These are phyloP conservation scores for Diaporthe longicolla DNA, from an alignment of 2,329 filamentous ascomycete genomes.

Conservation along the genomic window DNA sequence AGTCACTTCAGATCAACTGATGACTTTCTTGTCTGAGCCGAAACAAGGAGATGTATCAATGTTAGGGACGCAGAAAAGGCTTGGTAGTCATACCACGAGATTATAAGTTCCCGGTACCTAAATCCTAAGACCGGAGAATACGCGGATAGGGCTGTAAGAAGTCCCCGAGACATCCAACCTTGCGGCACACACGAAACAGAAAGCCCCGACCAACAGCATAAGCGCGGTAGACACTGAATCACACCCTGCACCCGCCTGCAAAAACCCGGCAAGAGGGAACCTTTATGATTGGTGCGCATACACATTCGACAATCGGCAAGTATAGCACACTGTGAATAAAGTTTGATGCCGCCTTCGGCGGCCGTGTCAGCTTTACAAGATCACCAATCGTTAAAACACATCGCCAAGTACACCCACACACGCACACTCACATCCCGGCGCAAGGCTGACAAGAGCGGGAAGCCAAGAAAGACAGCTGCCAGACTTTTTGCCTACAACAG, in stretches of 20 bases:
- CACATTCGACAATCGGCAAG: background rate
- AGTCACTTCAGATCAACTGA: background rate
- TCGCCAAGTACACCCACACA: background rate
- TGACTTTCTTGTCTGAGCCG: background rate
- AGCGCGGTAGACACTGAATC: background rate
- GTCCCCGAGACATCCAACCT: background rate
- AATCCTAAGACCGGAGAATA: no score
- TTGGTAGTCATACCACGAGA: background rate
- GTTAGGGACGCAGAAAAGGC: background rate
- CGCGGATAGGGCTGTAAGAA: background rate
- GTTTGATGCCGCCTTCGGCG: background rate
- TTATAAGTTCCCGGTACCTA: background rate
- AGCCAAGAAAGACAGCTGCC: background rate
- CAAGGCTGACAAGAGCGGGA: slow-evolving; percentile 1
- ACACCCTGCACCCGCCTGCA: background rate
- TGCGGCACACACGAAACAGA: slow-evolving; percentile 10
- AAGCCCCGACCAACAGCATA: background rate
- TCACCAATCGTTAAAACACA: background rate
- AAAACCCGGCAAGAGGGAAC: background rate
- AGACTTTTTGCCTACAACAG: background rate
- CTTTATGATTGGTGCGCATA: background rate
- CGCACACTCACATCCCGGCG: background rate
- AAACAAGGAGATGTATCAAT: background rate
- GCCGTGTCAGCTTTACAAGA: slow-evolving; percentile 16
- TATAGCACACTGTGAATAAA: background rate